phyloP scores from a whole-genome alignment of 73 alveolate species.

The Paramecium tetraurelia region DNA sequence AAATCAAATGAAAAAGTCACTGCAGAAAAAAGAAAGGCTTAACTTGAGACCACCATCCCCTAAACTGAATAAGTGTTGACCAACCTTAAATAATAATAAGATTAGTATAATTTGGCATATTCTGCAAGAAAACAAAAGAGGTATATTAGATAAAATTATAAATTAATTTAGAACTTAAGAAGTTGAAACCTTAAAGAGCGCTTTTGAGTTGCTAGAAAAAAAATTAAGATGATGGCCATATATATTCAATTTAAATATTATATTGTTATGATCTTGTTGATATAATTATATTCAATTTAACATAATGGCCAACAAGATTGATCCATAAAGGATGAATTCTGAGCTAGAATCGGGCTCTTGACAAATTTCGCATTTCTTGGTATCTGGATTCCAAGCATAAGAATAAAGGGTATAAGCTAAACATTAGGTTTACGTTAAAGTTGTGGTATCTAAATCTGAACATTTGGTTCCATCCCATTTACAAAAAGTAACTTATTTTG shows the following conservation, averaged over 20 bases:
- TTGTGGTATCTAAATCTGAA: neutral
- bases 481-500: neutral
- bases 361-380: neutral
- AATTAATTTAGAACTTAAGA: neutral
- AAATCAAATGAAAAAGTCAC: slow-evolving; percentile 13
- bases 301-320: neutral
- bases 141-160: neutral
- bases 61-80: neutral
- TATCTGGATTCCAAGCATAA: neutral
- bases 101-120: neutral
- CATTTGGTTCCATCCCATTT: neutral
- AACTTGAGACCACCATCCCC: neutral
- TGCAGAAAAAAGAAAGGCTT: slow-evolving; percentile 19
- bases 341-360: neutral
- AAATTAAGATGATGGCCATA: neutral
- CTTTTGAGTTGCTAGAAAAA: neutral
- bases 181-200: neutral
- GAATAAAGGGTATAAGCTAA: neutral
- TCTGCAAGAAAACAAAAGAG: slow-evolving; percentile 5
- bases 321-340: neutral
- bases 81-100: neutral
- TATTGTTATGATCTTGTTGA: neutral
- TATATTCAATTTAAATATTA: neutral
- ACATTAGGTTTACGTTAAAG: neutral
- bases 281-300: neutral